Conservation (phyloP, 768 basidiomycete species). For the Tubosaeta sp. region DNA sequence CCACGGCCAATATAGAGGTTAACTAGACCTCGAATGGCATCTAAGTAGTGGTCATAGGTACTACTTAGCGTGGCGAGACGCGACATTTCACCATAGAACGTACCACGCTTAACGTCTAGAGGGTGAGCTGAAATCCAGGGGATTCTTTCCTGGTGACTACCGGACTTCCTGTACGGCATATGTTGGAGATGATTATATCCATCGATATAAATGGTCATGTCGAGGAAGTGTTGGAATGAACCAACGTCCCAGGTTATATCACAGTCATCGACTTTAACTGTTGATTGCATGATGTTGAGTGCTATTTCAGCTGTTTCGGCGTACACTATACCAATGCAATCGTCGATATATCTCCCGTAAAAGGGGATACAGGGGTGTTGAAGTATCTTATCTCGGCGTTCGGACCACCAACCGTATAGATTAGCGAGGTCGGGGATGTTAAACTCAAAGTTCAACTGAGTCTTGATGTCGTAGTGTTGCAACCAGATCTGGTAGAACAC, state of each 20-base stretch:
- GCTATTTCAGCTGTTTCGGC: neutral
- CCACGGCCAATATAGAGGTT: neutral
- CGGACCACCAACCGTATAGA: constrained; percentile 3
- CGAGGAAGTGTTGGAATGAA: neutral
- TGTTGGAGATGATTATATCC: rapidly evolving
- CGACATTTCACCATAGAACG: constrained; percentile 1
- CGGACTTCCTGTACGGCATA: neutral
- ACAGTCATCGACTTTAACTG: neutral
- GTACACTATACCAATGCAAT: neutral
- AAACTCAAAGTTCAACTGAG: too few relatives aligned
- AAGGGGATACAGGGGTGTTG: neutral
- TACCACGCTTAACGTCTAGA: constrained; percentile 2
- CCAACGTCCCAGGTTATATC: neutral
- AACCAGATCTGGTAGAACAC: too few relatives aligned
- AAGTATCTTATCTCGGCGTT: neutral
- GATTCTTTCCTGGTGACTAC: neutral
- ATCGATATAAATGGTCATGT: constrained; percentile 1
- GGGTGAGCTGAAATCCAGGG: constrained; percentile 9
- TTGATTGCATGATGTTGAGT: rapidly evolving
- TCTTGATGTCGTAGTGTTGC: too few relatives aligned
- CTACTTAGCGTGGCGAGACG: neutral
- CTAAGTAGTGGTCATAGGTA: neutral
- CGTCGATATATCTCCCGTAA: constrained; percentile 8
- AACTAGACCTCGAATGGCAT: neutral
- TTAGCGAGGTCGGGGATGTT: too few relatives aligned